These are phyloP conservation scores for Annulohypoxylon moriforme DNA, from an alignment of 495 filamentous ascomycete genomes.

Conservation along the genomic window DNA sequence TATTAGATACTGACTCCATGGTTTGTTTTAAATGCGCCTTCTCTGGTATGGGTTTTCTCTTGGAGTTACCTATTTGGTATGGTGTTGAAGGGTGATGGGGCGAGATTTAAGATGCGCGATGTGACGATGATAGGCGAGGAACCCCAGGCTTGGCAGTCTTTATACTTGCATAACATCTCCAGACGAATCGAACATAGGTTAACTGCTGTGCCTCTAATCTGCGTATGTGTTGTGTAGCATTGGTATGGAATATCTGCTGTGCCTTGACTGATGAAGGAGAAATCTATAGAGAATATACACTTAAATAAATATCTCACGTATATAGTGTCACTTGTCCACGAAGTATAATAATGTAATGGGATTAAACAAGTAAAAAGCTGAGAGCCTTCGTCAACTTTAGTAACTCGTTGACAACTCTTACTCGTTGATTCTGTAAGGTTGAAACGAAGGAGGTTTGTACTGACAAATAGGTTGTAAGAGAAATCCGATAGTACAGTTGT, in stretches of 20 bases:
- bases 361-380: not conserved
- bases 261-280: slow-evolving; percentile 1
- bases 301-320: not conserved
- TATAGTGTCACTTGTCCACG: not conserved
- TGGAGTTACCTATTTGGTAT: not conserved
- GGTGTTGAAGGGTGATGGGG: slow-evolving; percentile 1
- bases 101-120: slow-evolving; percentile 5
- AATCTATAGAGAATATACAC: not conserved
- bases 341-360: not conserved
- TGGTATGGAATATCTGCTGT: slow-evolving; percentile 20
- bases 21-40: not conserved
- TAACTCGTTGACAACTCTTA: not conserved
- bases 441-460: slow-evolving; percentile 24
- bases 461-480: slow-evolving; percentile 2
- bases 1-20: slow-evolving; percentile 3
- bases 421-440: not conserved
- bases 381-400: not conserved
- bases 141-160: slow-evolving; percentile 32
- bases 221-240: slow-evolving; percentile 8
- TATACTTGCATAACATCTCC: slow-evolving; percentile 11
- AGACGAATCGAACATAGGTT: slow-evolving; percentile 11
- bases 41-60: not conserved
- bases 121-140: slow-evolving; percentile 14
- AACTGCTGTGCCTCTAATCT: slow-evolving; percentile 27
- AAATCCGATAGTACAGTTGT: not conserved